Evolutionary conservation across 1,139 yeast genomes (phyloP).

Genomic region (Yamadazyma kanchanaburiensis): DNA sequence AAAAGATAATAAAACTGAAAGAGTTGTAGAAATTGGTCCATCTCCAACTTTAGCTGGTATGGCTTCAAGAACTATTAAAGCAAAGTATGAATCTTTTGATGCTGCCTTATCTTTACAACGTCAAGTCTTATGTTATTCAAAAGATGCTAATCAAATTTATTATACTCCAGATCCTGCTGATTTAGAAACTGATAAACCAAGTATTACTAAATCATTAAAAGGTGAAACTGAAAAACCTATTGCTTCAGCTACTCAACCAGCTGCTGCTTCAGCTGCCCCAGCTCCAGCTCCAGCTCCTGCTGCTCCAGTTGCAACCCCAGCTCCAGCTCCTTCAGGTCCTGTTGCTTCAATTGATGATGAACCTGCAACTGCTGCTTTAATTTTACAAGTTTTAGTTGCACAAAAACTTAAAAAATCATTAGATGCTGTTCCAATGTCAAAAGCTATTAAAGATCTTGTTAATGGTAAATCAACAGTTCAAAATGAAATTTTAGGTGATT

Average conservation of each 20-base stretch:
- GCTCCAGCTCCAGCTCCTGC: constrained; percentile 31
- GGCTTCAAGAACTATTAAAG: constrained; percentile 96
- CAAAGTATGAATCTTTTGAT: constrained; percentile 95
- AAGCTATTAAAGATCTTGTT: constrained; percentile 94
- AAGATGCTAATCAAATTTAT: constrained; percentile 94
- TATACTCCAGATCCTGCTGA: constrained; percentile 86
- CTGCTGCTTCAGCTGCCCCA: constrained; percentile 20
- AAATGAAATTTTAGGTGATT: constrained; percentile 96
- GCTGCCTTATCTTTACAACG: constrained; percentile 96
- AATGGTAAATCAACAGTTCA: constrained; percentile 98
- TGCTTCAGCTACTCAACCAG: constrained; percentile 17
- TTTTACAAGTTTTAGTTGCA: constrained; percentile 88
- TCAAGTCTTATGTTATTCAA: constrained; percentile 92
- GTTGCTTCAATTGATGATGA: constrained; percentile 83
- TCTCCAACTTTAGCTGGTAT: constrained; percentile 98
- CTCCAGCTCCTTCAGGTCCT: constrained; percentile 66
- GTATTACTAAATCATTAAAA: constrained; percentile 16
- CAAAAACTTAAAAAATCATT: constrained; percentile 90
- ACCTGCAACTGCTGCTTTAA: constrained; percentile 80
- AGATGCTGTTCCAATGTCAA: constrained; percentile 81
- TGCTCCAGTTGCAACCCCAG: constrained; percentile 51
- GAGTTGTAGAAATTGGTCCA: constrained; percentile 98
- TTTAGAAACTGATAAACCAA: constrained; percentile 41
- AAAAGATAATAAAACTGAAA: constrained; percentile 90
- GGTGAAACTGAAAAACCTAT: constrained; percentile 18